Evolutionary conservation across 768 basidiomycete genomes (phyloP).

Genomic region (Hygrophoropsis aurantiaca): DNA sequence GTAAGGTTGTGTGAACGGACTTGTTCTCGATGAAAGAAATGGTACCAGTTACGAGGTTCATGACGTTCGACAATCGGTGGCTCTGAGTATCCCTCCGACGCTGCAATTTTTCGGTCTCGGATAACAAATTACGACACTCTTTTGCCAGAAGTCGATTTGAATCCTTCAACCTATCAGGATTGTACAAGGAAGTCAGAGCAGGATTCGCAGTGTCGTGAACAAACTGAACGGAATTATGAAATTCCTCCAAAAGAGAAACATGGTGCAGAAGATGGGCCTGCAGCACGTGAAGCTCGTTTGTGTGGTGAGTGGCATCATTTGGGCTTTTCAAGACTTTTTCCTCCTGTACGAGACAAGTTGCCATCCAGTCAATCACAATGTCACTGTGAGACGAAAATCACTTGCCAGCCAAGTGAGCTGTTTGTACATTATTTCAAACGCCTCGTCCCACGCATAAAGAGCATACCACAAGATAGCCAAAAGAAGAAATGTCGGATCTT

Average conservation of each 20-base stretch:
- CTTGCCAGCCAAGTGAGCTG: slow-evolving; percentile 49
- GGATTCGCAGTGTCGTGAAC: slow-evolving; percentile 45
- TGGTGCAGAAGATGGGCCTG: slow-evolving; percentile 53
- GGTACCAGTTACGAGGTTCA: background rate
- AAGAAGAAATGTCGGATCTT: slow-evolving; percentile 50
- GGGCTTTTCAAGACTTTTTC: slow-evolving; percentile 35
- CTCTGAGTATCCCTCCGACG: background rate
- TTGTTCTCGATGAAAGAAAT: background rate
- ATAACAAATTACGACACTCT: slow-evolving; percentile 42
- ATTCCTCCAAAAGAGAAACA: slow-evolving; percentile 45
- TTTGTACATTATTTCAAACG: slow-evolving; percentile 42
- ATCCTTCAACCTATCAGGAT: slow-evolving; percentile 7
- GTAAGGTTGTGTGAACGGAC: background rate
- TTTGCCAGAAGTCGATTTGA: slow-evolving; percentile 34
- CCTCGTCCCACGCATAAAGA: slow-evolving; percentile 55
- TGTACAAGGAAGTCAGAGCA: slow-evolving; percentile 5
- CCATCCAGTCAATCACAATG: slow-evolving; percentile 34
- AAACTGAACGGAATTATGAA: slow-evolving; percentile 45
- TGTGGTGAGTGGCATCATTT: slow-evolving; percentile 20
- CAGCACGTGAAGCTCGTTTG: slow-evolving; percentile 50
- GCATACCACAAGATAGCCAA: slow-evolving; percentile 50
- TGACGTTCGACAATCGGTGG: background rate
- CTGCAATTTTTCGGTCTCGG: slow-evolving; percentile 43
- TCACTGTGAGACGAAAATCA: slow-evolving; percentile 33
- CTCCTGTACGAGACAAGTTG: slow-evolving; percentile 37